Conservation (phyloP, 2,329 filamentous ascomycete genomes). For the Diplodia corticola region DNA sequence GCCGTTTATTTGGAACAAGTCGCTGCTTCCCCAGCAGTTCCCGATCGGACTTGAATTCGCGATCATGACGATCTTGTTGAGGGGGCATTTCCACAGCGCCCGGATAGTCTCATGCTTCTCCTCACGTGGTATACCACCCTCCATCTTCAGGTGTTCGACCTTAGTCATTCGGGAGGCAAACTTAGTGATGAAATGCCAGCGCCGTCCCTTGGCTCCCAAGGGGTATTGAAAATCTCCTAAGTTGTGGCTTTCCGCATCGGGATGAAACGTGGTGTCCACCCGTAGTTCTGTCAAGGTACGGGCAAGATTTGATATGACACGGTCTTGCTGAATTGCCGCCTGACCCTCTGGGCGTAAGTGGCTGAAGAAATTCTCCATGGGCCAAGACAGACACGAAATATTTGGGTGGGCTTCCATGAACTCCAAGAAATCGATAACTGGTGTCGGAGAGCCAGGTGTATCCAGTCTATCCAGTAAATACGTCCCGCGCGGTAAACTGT, state of each 20-base stretch:
- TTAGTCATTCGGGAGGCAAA: slow-evolving; percentile 46
- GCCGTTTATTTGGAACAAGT: slow-evolving; percentile 21
- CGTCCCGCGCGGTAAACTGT: slow-evolving; percentile 23
- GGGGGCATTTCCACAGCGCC: slow-evolving; percentile 43
- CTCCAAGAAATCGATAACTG: slow-evolving; percentile 33
- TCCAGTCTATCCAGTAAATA: slow-evolving; percentile 12
- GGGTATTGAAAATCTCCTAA: slow-evolving; percentile 26
- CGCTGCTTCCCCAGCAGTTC: slow-evolving; percentile 47
- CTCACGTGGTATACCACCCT: slow-evolving; percentile 49
- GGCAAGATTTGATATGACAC: slow-evolving; percentile 43
- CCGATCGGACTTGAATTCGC: slow-evolving; percentile 46
- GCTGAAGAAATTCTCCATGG: slow-evolving; percentile 48
- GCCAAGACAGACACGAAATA: slow-evolving; percentile 49
- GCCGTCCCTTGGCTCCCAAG: slow-evolving; percentile 30
- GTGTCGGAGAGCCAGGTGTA: not conserved
- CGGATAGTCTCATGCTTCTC: slow-evolving; percentile 49
- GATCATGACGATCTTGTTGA: slow-evolving; percentile 50
- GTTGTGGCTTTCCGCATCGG: slow-evolving; percentile 30
- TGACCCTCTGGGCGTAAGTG: slow-evolving; percentile 29
- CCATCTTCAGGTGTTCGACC: slow-evolving; percentile 48
- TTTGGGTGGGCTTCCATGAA: slow-evolving; percentile 49
- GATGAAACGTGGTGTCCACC: slow-evolving; percentile 38
- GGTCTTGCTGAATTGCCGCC: slow-evolving; percentile 26
- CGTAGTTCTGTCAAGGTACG: slow-evolving; percentile 45
- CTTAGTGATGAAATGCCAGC: slow-evolving; percentile 44